Percentiles rank a stretch among this genome's conserved stretches.
These are phyloP conservation scores for Umbelopsis sp. DNA, from an alignment of 192 early-diverging fungal species.

Conservation along the genomic window DNA sequence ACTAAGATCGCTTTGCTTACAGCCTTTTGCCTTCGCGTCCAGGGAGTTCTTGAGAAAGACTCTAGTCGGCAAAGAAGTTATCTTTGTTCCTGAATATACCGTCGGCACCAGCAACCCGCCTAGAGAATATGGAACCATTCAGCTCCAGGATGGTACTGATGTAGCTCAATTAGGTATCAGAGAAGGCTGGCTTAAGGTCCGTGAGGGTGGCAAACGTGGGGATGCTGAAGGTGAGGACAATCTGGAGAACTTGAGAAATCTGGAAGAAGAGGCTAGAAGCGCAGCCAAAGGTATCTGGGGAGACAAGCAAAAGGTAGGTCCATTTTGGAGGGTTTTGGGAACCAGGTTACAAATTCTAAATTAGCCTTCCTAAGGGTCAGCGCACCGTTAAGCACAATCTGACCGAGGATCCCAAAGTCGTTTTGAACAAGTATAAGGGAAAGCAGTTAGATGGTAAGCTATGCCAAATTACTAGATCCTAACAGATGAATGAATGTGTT, in stretches of 20 bases:
- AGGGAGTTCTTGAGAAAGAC: conserved; percentile 88
- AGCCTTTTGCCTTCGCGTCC: conserved; percentile 83
- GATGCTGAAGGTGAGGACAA: conserved; percentile 40
- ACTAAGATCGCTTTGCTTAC: conserved; percentile 17
- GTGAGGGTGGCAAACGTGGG: conserved; percentile 56
- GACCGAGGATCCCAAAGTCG: conserved; percentile 67
- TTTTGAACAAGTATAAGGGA: conserved; percentile 81
- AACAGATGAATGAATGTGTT: background rate
- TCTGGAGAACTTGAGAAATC: conserved; percentile 53
- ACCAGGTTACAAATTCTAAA: background rate
- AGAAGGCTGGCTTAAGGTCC: conserved; percentile 86
- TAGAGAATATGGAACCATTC: conserved; percentile 68
- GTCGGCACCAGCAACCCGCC: conserved; percentile 61
- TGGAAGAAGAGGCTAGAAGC: conserved; percentile 75
- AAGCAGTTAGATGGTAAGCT: conserved; percentile 72
- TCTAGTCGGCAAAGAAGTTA: conserved; percentile 87
- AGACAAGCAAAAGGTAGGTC: conserved; percentile 48
- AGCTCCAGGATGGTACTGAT: conserved; percentile 57
- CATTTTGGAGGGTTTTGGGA: background rate
- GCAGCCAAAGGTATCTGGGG: conserved; percentile 81
- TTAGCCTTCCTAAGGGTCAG: conserved; percentile 36
- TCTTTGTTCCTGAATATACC: conserved; percentile 81
- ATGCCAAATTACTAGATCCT: background rate
- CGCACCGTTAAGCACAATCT: conserved; percentile 58
- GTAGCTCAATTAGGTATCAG: conserved; percentile 74